Evolutionary conservation across 108 stramenopile genomes (phyloP), one percentile per base, ranked within the genome.

Genomic region (Ochromonas danica): DNA sequence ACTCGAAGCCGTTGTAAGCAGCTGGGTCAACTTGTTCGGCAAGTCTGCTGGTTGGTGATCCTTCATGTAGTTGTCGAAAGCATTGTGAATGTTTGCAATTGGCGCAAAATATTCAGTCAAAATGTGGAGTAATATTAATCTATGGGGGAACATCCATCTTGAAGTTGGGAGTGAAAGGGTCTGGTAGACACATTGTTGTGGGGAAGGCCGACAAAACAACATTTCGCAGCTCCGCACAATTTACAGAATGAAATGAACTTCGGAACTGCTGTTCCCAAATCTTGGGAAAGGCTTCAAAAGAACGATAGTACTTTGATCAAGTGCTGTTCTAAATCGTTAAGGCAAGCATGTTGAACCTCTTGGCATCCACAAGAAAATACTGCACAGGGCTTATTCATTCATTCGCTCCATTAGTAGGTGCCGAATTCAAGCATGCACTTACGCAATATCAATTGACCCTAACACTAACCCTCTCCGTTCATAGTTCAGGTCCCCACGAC

Each of bases 121-220:
- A 70, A 98, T 87, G 17, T 89, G 99, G 99, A 61, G 93, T 90
- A 75, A 90, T 88, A 40, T 89, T 72, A 71, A 97, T 94, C 84
- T 97, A 96, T 63, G 96, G 95, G 14, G 98, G 90, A 27, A 89
- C 83, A 83, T 98, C 98, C 33, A 99, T 94, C 86, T 96, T 96
- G 62, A 98, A 91, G 85, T 96, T 95, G 43, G 97, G 95, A 43
- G 95, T 97, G 89, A 99, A 97, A 17, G 99, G 97, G 87, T 99
- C 99, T 36, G 95, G 96, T 17, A 97, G 91, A 77, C 85, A 85
- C 94, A 98, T 97, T 39, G 91, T 91, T 83, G 95, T 92, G 0
- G 99, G 99, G 78, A 92, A 95, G 0, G 99, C 97, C 1, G 95
- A 95, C 22, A 99, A 92, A 75, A 98, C 82, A 27, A 99, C 84